Evolutionary conservation across 2,329 filamentous ascomycete genomes (phyloP).

Genomic region (Ceratocystis albifundus): DNA sequence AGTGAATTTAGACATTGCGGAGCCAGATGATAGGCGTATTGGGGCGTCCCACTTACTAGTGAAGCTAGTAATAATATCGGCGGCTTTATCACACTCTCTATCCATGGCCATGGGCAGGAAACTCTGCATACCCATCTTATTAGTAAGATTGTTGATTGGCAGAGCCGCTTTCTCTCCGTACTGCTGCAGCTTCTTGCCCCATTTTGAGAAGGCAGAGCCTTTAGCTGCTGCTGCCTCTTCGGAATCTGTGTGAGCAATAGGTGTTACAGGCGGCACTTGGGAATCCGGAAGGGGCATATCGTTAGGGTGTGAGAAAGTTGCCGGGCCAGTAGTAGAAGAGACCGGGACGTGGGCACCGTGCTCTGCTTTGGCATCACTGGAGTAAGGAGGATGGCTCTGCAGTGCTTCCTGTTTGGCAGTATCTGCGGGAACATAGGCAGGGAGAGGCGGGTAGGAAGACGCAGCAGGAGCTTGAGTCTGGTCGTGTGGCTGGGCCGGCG

Average conservation of each 20-base stretch:
- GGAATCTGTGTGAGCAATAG: neutral
- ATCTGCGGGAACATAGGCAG: slow-evolving; percentile 13
- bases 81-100: slow-evolving; percentile 84
- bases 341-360: neutral
- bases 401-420: slow-evolving; percentile 10
- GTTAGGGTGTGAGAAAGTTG: neutral
- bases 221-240: slow-evolving; percentile 7
- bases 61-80: slow-evolving; percentile 70
- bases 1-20: neutral
- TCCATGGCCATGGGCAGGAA: slow-evolving; percentile 80
- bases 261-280: slow-evolving; percentile 4
- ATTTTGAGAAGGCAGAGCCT: slow-evolving; percentile 15
- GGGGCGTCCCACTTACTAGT: slow-evolving; percentile 51
- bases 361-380: neutral
- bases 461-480: slow-evolving; percentile 14
- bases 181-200: slow-evolving; percentile 23
- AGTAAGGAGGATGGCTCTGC: slow-evolving; percentile 8
- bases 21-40: neutral
- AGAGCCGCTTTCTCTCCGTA: slow-evolving; percentile 22
- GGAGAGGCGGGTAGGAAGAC: slow-evolving; percentile 21
- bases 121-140: slow-evolving; percentile 70
- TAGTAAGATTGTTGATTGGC: slow-evolving; percentile 69
- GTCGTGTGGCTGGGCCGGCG: slow-evolving; percentile 13
- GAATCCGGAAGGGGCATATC: slow-evolving; percentile 7
- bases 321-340: neutral